Base-by-base conservation (phyloP, 2,329 filamentous ascomycete genomes). In the Aspergillus cejpii region DNA sequence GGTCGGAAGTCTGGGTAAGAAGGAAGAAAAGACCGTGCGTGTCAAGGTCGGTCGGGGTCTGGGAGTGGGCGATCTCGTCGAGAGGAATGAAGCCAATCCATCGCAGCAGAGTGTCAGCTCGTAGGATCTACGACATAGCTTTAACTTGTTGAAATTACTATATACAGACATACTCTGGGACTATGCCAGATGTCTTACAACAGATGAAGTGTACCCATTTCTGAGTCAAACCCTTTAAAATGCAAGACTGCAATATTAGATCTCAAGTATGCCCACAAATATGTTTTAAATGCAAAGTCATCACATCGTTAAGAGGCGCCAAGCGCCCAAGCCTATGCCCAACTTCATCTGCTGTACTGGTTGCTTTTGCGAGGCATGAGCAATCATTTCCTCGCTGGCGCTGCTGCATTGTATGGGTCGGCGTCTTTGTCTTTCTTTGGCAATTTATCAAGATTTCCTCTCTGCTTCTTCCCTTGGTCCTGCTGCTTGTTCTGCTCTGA, bases 11-110 rank as follows among this genome's bases (percentile, higher is more conserved):
- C 69, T 80, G 11, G 83, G 81, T 14, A 74, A 72, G 57, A 68
- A 67, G 51, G 69, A 66, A 38, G 76, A 79, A 58, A 82, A 79
- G 64, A 86, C 85, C 80, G 76, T 85, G 53, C 90, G 87, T 71
- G 86, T 94, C 49, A 90, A 88, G 70, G 85, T 96, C 40, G 90
- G 90, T 12, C 74, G 88, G 58, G 78, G 75, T 1, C 64, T 94
- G 39, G 90, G 90, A 1, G 89, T 95, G 0, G 85, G 83, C 2
- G 72, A 75, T 56, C 58, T 75, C 57, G 72, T 75, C 17, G 73
- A 75, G 61, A 67, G 64, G 57, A 74, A 72, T 59, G 71, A 74
- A 56, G 54, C 55, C 44, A 56, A 58, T 10, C 31, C 31, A 11
- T 17, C 31, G 15, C 14, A 34, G 17, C 31, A 34, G 11, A 34